phyloP scores from a whole-genome alignment of 129 eudicot species.

The Cynara cardunculus region DNA sequence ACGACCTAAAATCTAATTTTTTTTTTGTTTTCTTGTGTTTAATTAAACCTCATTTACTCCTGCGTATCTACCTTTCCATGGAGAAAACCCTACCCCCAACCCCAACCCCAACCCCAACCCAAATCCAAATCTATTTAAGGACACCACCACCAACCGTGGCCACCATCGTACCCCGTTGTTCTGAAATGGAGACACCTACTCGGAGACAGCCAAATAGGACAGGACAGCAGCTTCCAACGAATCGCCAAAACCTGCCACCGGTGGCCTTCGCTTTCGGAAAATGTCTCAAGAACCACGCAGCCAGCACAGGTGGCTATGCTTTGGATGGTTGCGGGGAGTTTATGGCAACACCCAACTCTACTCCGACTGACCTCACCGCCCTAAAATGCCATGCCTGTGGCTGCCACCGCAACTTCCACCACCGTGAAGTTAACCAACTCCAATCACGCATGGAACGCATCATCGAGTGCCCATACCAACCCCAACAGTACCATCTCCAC shows the following conservation, averaged over 20 bases:
- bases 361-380: slow-evolving; percentile 46
- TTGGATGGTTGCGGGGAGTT: slow-evolving; percentile 80
- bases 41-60: not conserved
- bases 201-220: not conserved
- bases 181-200: slow-evolving; percentile 41
- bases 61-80: too few relatives aligned
- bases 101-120: not conserved
- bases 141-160: slow-evolving; percentile 20
- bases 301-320: slow-evolving; percentile 52
- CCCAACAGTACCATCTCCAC: slow-evolving; percentile 2
- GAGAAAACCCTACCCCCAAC: not conserved
- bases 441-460: slow-evolving; percentile 19
- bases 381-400: slow-evolving; percentile 68
- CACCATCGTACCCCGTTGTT: slow-evolving; percentile 22
- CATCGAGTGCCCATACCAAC: slow-evolving; percentile 35
- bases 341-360: slow-evolving; percentile 41
- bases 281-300: slow-evolving; percentile 71
- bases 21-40: not conserved
- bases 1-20: not conserved
- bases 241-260: slow-evolving; percentile 10
- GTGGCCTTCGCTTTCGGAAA: slow-evolving; percentile 45
- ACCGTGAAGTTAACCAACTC: slow-evolving; percentile 45
- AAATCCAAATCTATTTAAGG: slow-evolving; percentile 20
- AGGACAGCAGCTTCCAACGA: not conserved
- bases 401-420: slow-evolving; percentile 88